Base-by-base conservation (phyloP, 352 stramenopile species). In the Aphanomyces stellatus region DNA sequence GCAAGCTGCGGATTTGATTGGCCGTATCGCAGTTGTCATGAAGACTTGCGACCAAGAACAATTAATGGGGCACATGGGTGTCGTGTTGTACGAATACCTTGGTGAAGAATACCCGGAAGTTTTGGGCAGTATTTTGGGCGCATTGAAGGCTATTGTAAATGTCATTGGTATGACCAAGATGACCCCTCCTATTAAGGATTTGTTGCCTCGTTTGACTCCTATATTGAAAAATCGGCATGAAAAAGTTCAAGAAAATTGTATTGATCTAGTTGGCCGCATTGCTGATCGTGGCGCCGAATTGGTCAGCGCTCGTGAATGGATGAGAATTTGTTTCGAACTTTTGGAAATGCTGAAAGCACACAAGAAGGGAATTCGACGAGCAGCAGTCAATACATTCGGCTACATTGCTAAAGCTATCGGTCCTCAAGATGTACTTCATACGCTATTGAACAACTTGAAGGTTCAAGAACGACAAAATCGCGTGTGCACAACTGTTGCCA, bases 151-250 rank as follows among this genome's bases (percentile, higher is more conserved):
- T 10, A 99, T 99, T 69, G 97, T 99, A 19, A 99, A 98, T 74
- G 96, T 99, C 43, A 99, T 99, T 71, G 97, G 97, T 65, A 99
- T 99, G 97, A 98, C 87, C 34, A 98, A 99, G 72, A 99, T 99
- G 96, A 98, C 95, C 35, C 97, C 97, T 68, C 97, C 97, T 0
- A 99, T 99, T 76, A 97, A 98, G 70, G 97, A 99, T 68, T 73
- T 99, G 35, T 79, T 99, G n/a, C 97, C 97, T 24, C 91, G 97
- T 25, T 74, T 99, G 27, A 99, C 97, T 31, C 97, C 97, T 33
- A 99, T 99, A 72, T 80, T 99, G 13, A 97, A 98, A 72, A 99
- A 99, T 73, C 87, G 97, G 5, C 96, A 99, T 73, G 96, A 99
- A 72, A 99, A 99, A 72, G 97, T 99, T 7, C 97, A 99, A 73